Base-by-base conservation (phyloP, 768 basidiomycete species). In the Lentinula aciculospora region DNA sequence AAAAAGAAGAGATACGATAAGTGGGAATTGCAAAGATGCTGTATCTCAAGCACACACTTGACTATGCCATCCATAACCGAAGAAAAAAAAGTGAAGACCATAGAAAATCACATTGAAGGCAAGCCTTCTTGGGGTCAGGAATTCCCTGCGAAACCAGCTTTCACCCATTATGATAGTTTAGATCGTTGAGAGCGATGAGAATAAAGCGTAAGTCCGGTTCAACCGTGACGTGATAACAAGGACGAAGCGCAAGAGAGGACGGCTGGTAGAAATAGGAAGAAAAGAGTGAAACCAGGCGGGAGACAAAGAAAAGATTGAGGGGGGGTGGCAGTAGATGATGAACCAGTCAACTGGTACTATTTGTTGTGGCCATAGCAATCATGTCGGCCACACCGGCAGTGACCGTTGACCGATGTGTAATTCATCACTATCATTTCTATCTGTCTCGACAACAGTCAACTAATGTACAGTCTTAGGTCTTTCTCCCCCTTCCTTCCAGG, bases 41-140 rank as follows among this genome's bases (percentile, higher is more conserved):
- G 39, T 32, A 32, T 29, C 32, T 8, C 49, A 53, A 31, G 28
- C 29, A 66, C 76, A 29, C 61, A 85, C 91, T 81, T 93, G 90
- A 68, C 81, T 83, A 68, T 84, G 78, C 92, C 94, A 97, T n/a
- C 94, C 94, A 69, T 92, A 88, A 1, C 74, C 84, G 65, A 95
- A 94, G 67, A 92, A 68, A 61, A 69, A 73, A 50, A 92, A 56
- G 59, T 97, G 94, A 0, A 81, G 66, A 46, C 91, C 86, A 64
- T 94, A 92, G 73, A 92, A 96, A 45, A 92, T 63, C 64, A 88
- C 66, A 62, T 90, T 89, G 73, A 92, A 90, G 56, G 75, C 68
- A 62, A 92, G 82, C 64, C 88, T 81, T 65, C 83, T 75, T 2
- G 79, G 79, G 32, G 65, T 71, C 55, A 89, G 74, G 61, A 92